Evolutionary conservation across 257 asterid genomes (phyloP).

Genomic region (Parsonsia alboflavescens): DNA sequence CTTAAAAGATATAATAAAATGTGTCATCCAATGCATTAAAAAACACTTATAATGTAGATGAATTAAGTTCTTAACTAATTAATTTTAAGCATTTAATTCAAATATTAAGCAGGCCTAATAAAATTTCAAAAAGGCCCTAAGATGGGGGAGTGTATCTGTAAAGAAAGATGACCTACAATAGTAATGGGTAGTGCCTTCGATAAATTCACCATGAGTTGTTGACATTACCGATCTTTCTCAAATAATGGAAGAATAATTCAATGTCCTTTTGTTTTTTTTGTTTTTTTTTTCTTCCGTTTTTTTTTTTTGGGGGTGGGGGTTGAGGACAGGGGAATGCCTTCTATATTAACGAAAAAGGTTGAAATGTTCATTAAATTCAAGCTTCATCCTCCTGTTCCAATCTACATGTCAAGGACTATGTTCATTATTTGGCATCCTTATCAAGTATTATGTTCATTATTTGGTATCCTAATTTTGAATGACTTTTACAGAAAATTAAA

Average conservation of each 20-base stretch:
- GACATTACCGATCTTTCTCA: background rate
- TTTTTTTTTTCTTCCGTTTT: background rate
- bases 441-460: background rate
- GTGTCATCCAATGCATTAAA: background rate
- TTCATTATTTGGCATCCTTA: conserved; percentile 4
- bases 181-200: background rate
- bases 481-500: background rate
- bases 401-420: background rate
- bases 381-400: background rate
- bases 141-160: too few relatives aligned
- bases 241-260: background rate
- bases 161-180: too few relatives aligned
- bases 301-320: background rate
- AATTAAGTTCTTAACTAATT: background rate
- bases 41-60: too few relatives aligned
- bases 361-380: background rate
- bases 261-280: too few relatives aligned
- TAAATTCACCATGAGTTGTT: background rate
- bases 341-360: background rate
- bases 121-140: too few relatives aligned
- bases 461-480: conserved; percentile 4
- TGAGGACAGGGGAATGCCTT: too few relatives aligned
- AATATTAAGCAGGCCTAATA: background rate
- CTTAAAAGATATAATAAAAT: background rate
- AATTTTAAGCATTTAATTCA: too few relatives aligned